Base-by-base conservation (phyloP, 352 stramenopile species). In the Halophytophthora polymorphica region DNA sequence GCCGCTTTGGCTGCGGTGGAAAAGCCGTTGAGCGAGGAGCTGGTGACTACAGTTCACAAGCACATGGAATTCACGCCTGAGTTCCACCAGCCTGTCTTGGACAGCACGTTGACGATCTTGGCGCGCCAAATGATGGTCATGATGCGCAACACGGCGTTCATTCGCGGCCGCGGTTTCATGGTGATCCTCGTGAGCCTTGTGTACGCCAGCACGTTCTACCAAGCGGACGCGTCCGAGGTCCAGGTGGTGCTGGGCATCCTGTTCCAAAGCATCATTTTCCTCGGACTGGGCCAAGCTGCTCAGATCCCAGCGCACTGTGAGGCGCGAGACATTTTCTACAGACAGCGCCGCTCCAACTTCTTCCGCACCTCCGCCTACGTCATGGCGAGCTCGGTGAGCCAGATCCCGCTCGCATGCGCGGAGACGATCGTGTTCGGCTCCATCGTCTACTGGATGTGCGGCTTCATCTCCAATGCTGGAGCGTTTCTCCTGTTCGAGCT, bases 1-100 rank as follows among this genome's bases (percentile, higher is more conserved):
- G 40, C 48, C 12, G 66, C 45, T n/a, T 17, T 89, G 15, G 83
- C 86, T 12, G 87, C 95, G 56, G 81, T 93, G 5, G 88, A 88
- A 23, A 69, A 73, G 8, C 66, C 96, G 13, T 93, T 96, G 57
- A 84, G 96, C 59, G 69, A 95, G 23, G 53, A 96, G 2, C 78
- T 97, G 21, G 21, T 96, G 13, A 45, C 95, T 7, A 39, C 73
- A 66, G 61, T 87, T n/a, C 83, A 82, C 25, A 55, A 66, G 17
- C 58, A 96, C 36, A 78, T 97, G 31, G 95, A 87, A 49, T 33
- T 31, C 90, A 56, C 65, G 34, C 61, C 59, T 6, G 47, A 54
- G 31, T 66, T 69, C 33, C 51, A 62, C 29, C 46, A 66, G 46
- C 50, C 50, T 5, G 64, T 67, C 25, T 28, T 28, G 45, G 36